phyloP scores from a whole-genome alignment of 352 stramenopile genomes.

The Globisporangium cylindrosporum region DNA sequence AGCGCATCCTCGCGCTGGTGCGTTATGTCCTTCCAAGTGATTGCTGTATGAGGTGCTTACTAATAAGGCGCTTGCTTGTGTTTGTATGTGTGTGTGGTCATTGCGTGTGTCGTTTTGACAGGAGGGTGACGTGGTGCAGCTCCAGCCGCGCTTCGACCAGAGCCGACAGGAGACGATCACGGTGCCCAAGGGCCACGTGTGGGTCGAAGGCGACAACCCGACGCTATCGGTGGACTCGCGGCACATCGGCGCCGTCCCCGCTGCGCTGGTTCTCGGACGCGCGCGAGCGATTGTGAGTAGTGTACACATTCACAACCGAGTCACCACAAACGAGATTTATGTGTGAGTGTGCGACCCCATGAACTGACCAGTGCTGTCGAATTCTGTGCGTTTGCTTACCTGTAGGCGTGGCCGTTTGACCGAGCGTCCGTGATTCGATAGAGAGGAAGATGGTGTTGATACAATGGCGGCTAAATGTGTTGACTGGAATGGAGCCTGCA shows the following conservation, averaged over 20 bases:
- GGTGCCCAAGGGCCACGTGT: conserved; percentile 93
- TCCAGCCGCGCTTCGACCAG: conserved; percentile 71
- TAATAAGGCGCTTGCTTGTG: not conserved
- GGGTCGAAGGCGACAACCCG: conserved; percentile 97
- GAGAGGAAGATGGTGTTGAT: not conserved
- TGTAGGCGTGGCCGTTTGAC: conserved; percentile 18
- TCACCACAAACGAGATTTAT: no score
- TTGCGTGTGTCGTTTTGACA: conserved; percentile 19
- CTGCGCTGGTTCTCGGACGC: conserved; percentile 81
- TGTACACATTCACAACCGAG: no score
- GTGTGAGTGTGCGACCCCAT: not conserved
- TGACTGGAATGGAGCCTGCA: not conserved
- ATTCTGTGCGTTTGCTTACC: not conserved
- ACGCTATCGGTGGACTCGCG: conserved; percentile 93
- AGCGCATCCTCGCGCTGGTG: conserved; percentile 85
- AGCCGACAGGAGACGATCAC: conserved; percentile 50
- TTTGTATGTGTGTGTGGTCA: not conserved
- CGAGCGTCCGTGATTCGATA: conserved; percentile 25
- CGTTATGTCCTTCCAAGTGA: not conserved
- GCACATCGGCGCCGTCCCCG: conserved; percentile 91
- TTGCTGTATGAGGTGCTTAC: not conserved
- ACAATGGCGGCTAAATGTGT: not conserved
- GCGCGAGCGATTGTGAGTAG: conserved; percentile 55
- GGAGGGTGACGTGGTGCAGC: conserved; percentile 78
- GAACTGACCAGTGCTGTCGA: not conserved